Base-by-base conservation (phyloP, 805 yeast species). In the Cyberlindnera bimundalis region DNA sequence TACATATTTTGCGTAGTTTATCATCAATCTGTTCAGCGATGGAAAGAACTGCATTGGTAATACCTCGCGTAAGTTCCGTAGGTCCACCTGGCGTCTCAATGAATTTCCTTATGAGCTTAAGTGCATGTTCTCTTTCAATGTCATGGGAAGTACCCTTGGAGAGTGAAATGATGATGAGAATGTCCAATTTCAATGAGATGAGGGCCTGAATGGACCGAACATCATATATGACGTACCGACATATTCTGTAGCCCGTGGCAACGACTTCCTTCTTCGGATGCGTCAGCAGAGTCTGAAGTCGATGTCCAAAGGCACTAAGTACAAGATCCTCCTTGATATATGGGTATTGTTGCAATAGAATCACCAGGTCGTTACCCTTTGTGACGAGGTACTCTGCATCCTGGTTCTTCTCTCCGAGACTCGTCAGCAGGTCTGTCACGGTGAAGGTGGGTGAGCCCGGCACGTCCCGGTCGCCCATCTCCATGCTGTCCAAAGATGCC, bases 211-310 rank as follows among this genome's bases (percentile, higher is more conserved):
- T 55, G 2, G 89, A 76, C 6, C 73, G 74, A 12, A 67, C 56
- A 45, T 76, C 76, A 25, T 73, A 71, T 15, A 84, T 66, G 14
- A 85, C 66, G 48, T 83, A 74, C 14, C 96, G 66, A 17, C 88
- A 71, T 1, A 88, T 70, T 36, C 95, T 68, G 59, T 79, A 88
- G 0, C 90, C 96, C 2, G 88, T 73, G 0, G 90, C 84, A 7
- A 81, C 70, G 1, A 86, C 82, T 42, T 78, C 80, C 21, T 79
- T 70, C 34, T 75, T 71, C 6, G 67, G 68, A 51, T 76, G 79
- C 20, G 76, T 65, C 16, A 90, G 60, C 56, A 88, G 66, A 16
- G 72, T 70, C 51, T 79, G 84, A 10, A 90, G 68, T 24, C 78
- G 64, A 37, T 68, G 68, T 19, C 84, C 66, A 38, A 82, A 73